Evolutionary conservation across 2,329 filamentous ascomycete species (phyloP).

Genomic region (Massarina eburnea): DNA sequence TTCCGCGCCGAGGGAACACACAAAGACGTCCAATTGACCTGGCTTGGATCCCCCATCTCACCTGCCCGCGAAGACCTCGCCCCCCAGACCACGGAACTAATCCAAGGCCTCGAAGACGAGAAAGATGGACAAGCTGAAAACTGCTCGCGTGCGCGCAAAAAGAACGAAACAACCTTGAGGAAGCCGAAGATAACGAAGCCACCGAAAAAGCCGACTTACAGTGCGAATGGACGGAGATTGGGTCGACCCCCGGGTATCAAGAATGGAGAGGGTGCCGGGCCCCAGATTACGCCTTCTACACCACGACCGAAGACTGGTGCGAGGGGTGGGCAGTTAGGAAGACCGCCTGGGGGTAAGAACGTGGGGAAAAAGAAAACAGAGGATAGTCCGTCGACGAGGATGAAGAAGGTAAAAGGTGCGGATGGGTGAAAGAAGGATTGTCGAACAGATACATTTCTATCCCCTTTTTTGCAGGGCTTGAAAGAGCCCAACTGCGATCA

Average conservation of each 20-base stretch:
- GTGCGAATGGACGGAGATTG: too few species aligned
- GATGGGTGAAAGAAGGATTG: too few species aligned
- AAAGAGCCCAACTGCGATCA: too few species aligned
- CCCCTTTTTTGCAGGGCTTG: too few species aligned
- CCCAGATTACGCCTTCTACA: too few species aligned
- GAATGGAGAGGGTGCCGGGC: too few species aligned
- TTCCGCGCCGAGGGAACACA: slow-evolving; percentile 23
- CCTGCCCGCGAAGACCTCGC: slow-evolving; percentile 17
- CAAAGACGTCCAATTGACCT: slow-evolving; percentile 41
- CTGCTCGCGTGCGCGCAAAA: too few species aligned
- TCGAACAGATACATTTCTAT: too few species aligned
- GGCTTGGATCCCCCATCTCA: slow-evolving; percentile 41
- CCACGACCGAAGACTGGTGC: neutral
- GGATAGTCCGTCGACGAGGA: neutral
- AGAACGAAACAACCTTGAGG: neutral
- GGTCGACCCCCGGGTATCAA: too few species aligned
- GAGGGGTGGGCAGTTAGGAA: neutral
- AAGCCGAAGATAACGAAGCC: neutral
- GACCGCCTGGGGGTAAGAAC: neutral
- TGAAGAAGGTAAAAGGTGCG: neutral
- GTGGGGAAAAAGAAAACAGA: neutral
- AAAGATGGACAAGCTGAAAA: too few species aligned
- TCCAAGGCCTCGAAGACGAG: neutral
- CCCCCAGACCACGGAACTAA: neutral
- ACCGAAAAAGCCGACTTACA: too few species aligned